Conservation (phyloP, 202 grass and related monocot species). For the Schoenoplectus triqueter region DNA sequence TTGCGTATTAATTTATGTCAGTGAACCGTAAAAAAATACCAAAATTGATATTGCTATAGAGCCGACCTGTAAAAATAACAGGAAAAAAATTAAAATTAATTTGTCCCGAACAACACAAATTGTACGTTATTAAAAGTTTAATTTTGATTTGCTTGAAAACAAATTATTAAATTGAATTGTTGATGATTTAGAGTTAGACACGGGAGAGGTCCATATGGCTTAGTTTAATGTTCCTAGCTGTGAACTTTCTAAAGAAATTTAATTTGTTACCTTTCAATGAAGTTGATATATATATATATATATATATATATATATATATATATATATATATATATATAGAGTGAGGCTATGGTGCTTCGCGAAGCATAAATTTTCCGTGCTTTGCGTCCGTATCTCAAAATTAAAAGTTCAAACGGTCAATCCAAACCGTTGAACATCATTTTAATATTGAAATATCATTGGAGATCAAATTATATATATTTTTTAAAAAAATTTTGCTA, state of each 20-base stretch:
- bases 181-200: neutral
- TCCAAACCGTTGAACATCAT: too few relatives aligned
- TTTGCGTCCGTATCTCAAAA: too few relatives aligned
- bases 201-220: neutral
- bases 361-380: too few relatives aligned
- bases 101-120: neutral
- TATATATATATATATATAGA: too few relatives aligned
- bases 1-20: neutral
- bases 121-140: neutral
- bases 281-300: too few relatives aligned
- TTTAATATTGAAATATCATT: too few relatives aligned
- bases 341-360: too few relatives aligned
- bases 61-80: neutral
- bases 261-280: neutral
- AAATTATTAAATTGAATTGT: neutral
- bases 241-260: neutral
- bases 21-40: neutral
- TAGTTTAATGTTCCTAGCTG: neutral
- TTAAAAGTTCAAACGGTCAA: too few relatives aligned
- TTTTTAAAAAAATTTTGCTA: too few relatives aligned
- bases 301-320: too few relatives aligned
- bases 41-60: neutral
- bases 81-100: neutral
- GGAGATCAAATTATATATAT: too few relatives aligned
- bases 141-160: neutral